Base-by-base conservation (phyloP, 352 stramenopile genomes). In the Phytopythium boreale region DNA sequence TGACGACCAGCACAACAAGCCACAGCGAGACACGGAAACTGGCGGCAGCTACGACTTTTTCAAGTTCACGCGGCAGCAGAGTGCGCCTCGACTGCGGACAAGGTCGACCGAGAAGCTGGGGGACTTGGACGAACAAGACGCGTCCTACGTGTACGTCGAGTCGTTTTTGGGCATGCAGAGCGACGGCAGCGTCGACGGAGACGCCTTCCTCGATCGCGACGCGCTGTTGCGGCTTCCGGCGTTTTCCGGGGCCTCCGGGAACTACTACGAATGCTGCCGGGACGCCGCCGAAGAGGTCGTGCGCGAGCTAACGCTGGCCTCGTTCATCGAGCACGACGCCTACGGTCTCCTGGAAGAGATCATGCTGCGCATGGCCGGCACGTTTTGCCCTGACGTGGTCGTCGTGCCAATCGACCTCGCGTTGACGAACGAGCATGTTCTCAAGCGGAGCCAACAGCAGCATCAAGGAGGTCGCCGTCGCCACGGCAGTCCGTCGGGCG, bases 351-450 rank as follows among this genome's bases (percentile, higher is more conserved):
- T 93, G 4, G 84, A 89, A 55, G 72, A 87, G 34, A 70, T 93
- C 41, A 93, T 93, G 84, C 12, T 85, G 34, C 82, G 84, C 24
- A 93, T 93, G 84, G 80, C 79, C 24, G 80, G 82, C 2, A 76
- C 82, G 0, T 93, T 85, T 61, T 93, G 80, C 27, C 82, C 81
- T 0, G 74, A 88, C 22, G 6, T 50, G 20, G 39, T 41, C n/a
- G 44, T 61, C 17, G 37, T 61, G 17, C 56, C 56, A 15, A 17
- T 61, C 14, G 36, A 50, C 36, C 22, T 61, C 1, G 19, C 36
- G 22, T 7, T 7, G 9, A 24, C 15, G 12, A 20, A 8, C 17
- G 29, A 50, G 19, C 22, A 57, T 2, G 11, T 19, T 6, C 37
- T 59, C 50, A 57, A 26, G 27, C 51, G 19, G 19, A 22, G 46